Percentiles rank a stretch among this genome's conserved stretches.
Evolutionary conservation across 2,329 filamentous ascomycete genomes (phyloP).

Genomic region (Knufia petricola): DNA sequence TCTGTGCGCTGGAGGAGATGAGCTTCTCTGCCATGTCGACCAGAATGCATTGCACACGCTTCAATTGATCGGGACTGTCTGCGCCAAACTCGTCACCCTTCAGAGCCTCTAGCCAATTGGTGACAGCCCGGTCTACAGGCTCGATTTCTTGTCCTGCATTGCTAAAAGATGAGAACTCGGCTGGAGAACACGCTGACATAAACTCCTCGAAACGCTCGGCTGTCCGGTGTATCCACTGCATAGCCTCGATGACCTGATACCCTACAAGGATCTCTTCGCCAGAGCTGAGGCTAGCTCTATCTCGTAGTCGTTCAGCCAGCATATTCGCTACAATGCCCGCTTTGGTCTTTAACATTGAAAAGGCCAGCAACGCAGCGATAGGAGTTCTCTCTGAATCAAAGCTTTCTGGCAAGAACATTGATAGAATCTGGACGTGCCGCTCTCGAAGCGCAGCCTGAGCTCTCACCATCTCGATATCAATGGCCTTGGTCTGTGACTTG

Average conservation of each 20-base stretch:
- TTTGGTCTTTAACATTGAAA: slow-evolving; percentile 84
- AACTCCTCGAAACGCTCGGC: slow-evolving; percentile 50
- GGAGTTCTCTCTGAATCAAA: slow-evolving; percentile 75
- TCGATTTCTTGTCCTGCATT: slow-evolving; percentile 78
- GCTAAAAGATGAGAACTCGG: slow-evolving; percentile 69
- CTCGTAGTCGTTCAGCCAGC: slow-evolving; percentile 66
- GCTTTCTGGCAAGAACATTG: slow-evolving; percentile 76
- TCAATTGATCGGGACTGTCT: slow-evolving; percentile 67
- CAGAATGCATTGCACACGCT: slow-evolving; percentile 76
- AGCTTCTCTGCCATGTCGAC: slow-evolving; percentile 77
- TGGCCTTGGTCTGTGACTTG: slow-evolving; percentile 88
- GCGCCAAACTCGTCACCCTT: slow-evolving; percentile 79
- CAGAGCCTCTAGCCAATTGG: slow-evolving; percentile 76
- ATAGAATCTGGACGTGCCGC: slow-evolving; percentile 80
- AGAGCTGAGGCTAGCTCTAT: slow-evolving; percentile 54
- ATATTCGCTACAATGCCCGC: slow-evolving; percentile 67
- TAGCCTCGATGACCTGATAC: slow-evolving; percentile 73
- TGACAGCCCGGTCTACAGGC: slow-evolving; percentile 80
- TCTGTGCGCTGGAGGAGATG: slow-evolving; percentile 6
- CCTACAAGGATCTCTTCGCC: slow-evolving; percentile 65
- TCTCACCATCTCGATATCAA: slow-evolving; percentile 77
- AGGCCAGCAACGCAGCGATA: slow-evolving; percentile 76
- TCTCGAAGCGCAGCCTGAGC: slow-evolving; percentile 81
- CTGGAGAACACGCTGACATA: slow-evolving; percentile 66
- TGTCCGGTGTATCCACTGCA: slow-evolving; percentile 73